phyloP scores from a whole-genome alignment of 495 filamentous ascomycete species.

The Aspergillus olivimuriae region DNA sequence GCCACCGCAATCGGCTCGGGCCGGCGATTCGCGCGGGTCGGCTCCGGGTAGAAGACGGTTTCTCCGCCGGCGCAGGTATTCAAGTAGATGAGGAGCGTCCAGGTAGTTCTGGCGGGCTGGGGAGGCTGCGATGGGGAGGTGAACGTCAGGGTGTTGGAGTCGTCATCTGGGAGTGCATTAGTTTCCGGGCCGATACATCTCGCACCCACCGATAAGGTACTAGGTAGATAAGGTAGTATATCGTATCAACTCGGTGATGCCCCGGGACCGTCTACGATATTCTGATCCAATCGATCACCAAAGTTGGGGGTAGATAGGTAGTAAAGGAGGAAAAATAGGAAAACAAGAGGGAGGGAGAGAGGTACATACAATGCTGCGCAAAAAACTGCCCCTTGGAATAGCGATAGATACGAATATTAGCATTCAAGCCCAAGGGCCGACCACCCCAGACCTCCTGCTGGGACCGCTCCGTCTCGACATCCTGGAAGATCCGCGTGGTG shows the following conservation, averaged over 20 bases:
- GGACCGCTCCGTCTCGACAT: constrained; percentile 29
- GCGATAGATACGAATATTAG: constrained; percentile 88
- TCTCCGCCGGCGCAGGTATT: constrained; percentile 77
- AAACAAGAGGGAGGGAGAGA: not conserved
- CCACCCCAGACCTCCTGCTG: constrained; percentile 63
- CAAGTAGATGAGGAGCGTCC: constrained; percentile 87
- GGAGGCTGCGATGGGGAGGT: constrained; percentile 31
- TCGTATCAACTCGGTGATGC: not conserved
- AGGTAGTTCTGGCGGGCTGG: constrained; percentile 68
- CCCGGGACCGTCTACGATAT: no score
- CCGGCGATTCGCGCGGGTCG: constrained; percentile 42
- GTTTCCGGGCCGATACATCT: no score
- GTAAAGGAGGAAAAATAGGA: no score
- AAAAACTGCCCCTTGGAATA: constrained; percentile 85
- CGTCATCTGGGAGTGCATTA: constrained; percentile 72
- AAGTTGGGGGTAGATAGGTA: no score
- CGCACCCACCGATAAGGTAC: no score
- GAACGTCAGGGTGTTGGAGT: constrained; percentile 62
- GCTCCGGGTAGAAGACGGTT: constrained; percentile 84
- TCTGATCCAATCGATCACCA: no score
- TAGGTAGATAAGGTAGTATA: no score
- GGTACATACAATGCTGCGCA: constrained; percentile 70
- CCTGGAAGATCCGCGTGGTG: not conserved
- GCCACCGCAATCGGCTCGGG: constrained; percentile 60
- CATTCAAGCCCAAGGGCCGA: constrained; percentile 76